These are phyloP conservation scores for Penicillium egyptiacum DNA, from an alignment of 495 filamentous ascomycete species.

Conservation along the genomic window DNA sequence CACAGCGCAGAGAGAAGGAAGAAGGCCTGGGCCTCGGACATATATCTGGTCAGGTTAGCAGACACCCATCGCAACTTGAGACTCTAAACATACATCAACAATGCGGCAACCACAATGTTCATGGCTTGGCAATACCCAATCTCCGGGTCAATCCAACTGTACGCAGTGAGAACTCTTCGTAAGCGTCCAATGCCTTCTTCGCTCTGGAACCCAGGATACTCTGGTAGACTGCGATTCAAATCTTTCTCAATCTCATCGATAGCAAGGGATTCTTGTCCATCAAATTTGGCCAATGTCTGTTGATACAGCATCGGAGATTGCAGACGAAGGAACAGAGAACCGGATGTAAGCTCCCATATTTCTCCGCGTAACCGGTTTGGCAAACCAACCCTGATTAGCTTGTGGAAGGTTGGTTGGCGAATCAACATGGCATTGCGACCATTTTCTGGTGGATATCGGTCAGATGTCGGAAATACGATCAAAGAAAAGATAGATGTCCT, in stretches of 20 bases:
- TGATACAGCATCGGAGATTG: conserved; percentile 79
- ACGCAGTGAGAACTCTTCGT: conserved; percentile 86
- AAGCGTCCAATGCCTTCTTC: conserved; percentile 92
- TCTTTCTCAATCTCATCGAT: conserved; percentile 99
- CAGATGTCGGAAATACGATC: conserved; percentile 1
- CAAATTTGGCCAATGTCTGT: conserved; percentile 79
- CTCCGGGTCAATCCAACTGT: conserved; percentile 92
- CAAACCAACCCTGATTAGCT: conserved; percentile 90
- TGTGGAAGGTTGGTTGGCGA: conserved; percentile 95
- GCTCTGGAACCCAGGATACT: conserved; percentile 96
- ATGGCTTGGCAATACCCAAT: conserved; percentile 99
- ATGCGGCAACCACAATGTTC: conserved; percentile 96
- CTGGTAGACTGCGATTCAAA: conserved; percentile 89
- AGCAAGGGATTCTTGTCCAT: conserved; percentile 81
- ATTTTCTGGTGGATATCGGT: conserved; percentile 61
- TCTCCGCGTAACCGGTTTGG: conserved; percentile 92
- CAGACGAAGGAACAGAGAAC: conserved; percentile 82
- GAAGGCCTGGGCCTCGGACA: conserved; percentile 95
- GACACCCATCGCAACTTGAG: neutral
- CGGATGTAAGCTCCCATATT: conserved; percentile 92
- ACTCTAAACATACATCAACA: conserved; percentile 67
- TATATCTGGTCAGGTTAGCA: conserved; percentile 62
- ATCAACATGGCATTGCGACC: conserved; percentile 90
- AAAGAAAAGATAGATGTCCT: conserved; percentile 7
- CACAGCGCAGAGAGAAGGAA: conserved; percentile 90